A percentile compares a stretch with the other conserved stretches of the same genome.
Evolutionary conservation across 1,139 yeast species (phyloP).

Genomic region (Meyerozyma carpophila): DNA sequence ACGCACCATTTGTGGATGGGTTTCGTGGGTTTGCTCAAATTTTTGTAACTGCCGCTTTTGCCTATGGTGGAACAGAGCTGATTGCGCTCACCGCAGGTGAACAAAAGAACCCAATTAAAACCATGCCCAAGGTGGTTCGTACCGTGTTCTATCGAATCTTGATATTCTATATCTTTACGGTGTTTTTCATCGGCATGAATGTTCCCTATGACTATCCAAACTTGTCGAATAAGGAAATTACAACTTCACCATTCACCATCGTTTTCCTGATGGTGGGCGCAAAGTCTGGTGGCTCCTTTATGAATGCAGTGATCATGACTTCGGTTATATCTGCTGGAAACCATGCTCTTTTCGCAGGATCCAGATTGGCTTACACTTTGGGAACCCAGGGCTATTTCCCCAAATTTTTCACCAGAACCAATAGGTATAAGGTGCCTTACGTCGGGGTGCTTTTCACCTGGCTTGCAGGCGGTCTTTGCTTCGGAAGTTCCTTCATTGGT

Average conservation of each 20-base stretch:
- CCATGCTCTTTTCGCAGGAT: slow-evolving; percentile 41
- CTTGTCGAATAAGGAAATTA: slow-evolving; percentile 33
- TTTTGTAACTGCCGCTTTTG: slow-evolving; percentile 54
- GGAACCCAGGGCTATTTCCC: slow-evolving; percentile 40
- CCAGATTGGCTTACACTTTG: slow-evolving; percentile 36
- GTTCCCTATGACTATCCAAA: slow-evolving; percentile 37
- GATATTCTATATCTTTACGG: slow-evolving; percentile 34
- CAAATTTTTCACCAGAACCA: slow-evolving; percentile 27
- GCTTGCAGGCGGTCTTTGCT: slow-evolving; percentile 38
- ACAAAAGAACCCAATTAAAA: slow-evolving; percentile 51
- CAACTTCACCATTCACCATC: slow-evolving; percentile 63
- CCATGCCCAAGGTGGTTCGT: slow-evolving; percentile 53
- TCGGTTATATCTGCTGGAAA: slow-evolving; percentile 44
- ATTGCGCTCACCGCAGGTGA: slow-evolving; percentile 66
- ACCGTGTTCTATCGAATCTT: slow-evolving; percentile 50
- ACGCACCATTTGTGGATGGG: slow-evolving; percentile 39
- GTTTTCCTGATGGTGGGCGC: slow-evolving; percentile 52
- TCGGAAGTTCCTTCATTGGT: slow-evolving; percentile 40
- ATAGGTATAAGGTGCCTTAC: slow-evolving; percentile 33
- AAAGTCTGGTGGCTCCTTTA: slow-evolving; percentile 38
- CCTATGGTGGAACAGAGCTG: slow-evolving; percentile 65
- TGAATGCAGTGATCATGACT: slow-evolving; percentile 41
- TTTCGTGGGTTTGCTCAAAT: slow-evolving; percentile 34
- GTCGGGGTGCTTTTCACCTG: slow-evolving; percentile 38
- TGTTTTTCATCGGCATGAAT: slow-evolving; percentile 43